Conservation (phyloP, 371 early-diverging fungal species). For the Blakeslea trispora region DNA sequence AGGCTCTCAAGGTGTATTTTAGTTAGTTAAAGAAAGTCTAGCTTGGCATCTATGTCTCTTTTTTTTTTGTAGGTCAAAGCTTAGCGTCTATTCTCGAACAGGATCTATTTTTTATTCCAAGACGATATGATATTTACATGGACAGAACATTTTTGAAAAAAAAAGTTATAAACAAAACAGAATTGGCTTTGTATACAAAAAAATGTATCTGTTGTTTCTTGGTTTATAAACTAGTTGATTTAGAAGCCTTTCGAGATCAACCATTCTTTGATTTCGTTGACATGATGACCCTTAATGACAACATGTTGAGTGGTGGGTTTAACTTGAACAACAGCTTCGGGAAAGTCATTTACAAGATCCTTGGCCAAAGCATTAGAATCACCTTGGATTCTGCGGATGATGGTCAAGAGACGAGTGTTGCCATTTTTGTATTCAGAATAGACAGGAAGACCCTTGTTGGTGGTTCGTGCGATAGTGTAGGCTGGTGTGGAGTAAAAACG, state of each 20-base stretch:
- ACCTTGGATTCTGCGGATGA: conserved; percentile 77
- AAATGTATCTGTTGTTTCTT: too few species aligned
- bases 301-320: conserved; percentile 50
- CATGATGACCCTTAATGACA: conserved; percentile 57
- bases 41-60: too few species aligned
- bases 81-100: too few species aligned
- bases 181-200: too few species aligned
- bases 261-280: conserved; percentile 60
- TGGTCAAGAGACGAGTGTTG: conserved; percentile 63
- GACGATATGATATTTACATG: too few species aligned
- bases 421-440: conserved; percentile 77
- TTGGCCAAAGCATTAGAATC: conserved; percentile 55
- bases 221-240: too few species aligned
- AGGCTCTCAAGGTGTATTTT: too few species aligned
- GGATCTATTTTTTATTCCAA: too few species aligned
- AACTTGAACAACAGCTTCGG: conserved; percentile 34
- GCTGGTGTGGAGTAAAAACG: conserved; percentile 35
- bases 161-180: too few species aligned
- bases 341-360: conserved; percentile 43
- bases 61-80: too few species aligned
- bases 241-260: conserved; percentile 64
- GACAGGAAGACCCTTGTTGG: conserved; percentile 66
- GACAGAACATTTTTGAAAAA: too few species aligned
- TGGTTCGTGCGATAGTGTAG: conserved; percentile 64
- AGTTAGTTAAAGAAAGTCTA: too few species aligned